A percentile compares a stretch with the other conserved stretches of the same genome.
phyloP scores from a whole-genome alignment of 441 rosid species.

The Macaranga tanarius region DNA sequence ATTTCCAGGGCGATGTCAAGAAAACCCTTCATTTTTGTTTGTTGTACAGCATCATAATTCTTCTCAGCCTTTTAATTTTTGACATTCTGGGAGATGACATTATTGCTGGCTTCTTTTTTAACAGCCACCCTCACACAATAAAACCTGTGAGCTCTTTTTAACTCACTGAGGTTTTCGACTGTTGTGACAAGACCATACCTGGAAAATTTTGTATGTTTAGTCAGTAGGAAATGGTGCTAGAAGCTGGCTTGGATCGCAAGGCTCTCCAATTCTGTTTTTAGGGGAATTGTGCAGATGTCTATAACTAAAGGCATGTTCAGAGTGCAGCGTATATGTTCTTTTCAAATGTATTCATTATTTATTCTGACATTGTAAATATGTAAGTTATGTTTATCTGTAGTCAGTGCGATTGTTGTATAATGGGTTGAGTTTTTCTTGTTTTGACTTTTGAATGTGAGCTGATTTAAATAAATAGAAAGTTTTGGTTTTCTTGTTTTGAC shows the following conservation, averaged over 20 bases:
- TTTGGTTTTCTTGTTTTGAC: not conserved
- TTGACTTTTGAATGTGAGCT: not conserved
- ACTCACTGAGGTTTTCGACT: constrained; percentile 8
- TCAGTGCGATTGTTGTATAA: constrained; percentile 20
- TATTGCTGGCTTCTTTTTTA: constrained; percentile 35
- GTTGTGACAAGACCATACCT: constrained; percentile 7
- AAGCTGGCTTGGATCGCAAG: constrained; percentile 16
- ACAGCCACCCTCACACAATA: constrained; percentile 35
- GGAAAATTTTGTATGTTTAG: constrained; percentile 8
- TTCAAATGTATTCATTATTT: constrained; percentile 1
- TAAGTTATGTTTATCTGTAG: constrained; percentile 9
- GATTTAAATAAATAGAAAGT: constrained; percentile 1
- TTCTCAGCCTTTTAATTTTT: constrained; percentile 20
- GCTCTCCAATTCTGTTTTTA: constrained; percentile 13
- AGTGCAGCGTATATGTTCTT: constrained; percentile 23
- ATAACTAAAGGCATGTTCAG: constrained; percentile 33
- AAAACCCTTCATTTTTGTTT: constrained; percentile 17
- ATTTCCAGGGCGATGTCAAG: constrained; percentile 19
- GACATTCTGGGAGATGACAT: constrained; percentile 23
- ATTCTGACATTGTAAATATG: constrained; percentile 37
- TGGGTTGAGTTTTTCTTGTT: constrained; percentile 17
- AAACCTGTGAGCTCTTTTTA: constrained; percentile 18
- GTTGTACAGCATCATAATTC: constrained; percentile 32
- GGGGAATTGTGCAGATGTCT: constrained; percentile 29
- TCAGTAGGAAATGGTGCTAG: constrained; percentile 11